A percentile compares a stretch with the other conserved stretches of the same genome.
phyloP scores from a whole-genome alignment of 345 rosid species.

The Mercurialis annua region DNA sequence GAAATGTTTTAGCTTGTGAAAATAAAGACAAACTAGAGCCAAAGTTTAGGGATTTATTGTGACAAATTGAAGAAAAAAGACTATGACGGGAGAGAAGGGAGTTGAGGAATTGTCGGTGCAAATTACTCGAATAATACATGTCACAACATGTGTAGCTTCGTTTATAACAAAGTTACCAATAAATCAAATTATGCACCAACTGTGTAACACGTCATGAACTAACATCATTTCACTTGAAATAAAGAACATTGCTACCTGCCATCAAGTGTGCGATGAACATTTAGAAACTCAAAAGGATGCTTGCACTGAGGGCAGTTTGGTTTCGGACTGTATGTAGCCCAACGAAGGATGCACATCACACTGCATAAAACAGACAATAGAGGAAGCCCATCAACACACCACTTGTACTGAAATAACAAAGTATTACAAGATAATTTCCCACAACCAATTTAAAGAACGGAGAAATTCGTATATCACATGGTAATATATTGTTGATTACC shows the following conservation, averaged over 20 bases:
- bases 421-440: background rate
- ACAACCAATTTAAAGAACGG: background rate
- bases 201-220: too few species aligned
- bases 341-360: constrained; percentile 81
- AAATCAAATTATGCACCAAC: too few species aligned
- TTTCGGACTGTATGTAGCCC: constrained; percentile 71
- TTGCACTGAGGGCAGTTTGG: constrained; percentile 94
- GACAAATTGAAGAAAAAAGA: too few species aligned
- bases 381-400: constrained; percentile 1
- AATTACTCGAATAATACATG: too few species aligned
- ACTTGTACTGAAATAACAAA: background rate
- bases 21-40: too few species aligned
- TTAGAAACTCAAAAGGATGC: constrained; percentile 77
- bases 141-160: too few species aligned
- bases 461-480: background rate
- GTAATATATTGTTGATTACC: too few species aligned
- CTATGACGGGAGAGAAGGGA: too few species aligned
- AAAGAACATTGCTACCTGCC: constrained; percentile 53
- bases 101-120: too few species aligned
- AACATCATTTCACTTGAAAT: background rate
- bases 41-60: too few species aligned
- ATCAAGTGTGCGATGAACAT: constrained; percentile 76
- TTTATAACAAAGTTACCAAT: too few species aligned
- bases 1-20: too few species aligned
- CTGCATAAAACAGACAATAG: constrained; percentile 40